A percentile compares a stretch with the other conserved stretches of the same genome.
These are phyloP conservation scores for Glycine tomentella DNA, from an alignment of 306 rosid genomes.

Conservation along the genomic window DNA sequence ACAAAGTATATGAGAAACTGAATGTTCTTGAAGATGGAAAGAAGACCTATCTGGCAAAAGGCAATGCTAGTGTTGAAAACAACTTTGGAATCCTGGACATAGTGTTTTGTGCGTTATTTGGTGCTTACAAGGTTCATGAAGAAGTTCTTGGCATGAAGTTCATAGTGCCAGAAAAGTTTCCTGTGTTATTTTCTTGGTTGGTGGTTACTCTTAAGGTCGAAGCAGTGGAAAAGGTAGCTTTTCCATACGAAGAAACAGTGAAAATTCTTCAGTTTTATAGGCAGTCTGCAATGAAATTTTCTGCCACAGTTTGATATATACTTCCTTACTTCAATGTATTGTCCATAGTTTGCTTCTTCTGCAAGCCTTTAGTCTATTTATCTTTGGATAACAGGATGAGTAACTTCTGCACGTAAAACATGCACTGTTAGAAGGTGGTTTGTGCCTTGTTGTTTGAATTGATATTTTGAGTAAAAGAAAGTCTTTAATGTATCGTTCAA, in stretches of 20 bases:
- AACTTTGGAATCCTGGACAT: constrained; percentile 42
- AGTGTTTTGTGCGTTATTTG: neutral
- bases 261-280: constrained; percentile 17
- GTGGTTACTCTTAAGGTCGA: neutral
- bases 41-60: constrained; percentile 40
- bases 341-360: neutral
- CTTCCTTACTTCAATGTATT: neutral
- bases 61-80: constrained; percentile 25
- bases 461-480: neutral
- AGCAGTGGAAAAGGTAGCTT: constrained; percentile 36
- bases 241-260: constrained; percentile 41
- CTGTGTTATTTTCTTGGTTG: no score
- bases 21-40: constrained; percentile 50
- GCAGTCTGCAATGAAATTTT: neutral
- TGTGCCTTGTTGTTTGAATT: neutral
- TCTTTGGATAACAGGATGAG: neutral
- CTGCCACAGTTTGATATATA: no score
- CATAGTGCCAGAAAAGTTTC: no score
- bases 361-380: neutral
- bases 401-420: neutral
- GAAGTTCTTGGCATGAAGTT: no score
- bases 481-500: no score
- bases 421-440: neutral
- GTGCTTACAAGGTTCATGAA: no score
- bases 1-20: constrained; percentile 34